phyloP scores from a whole-genome alignment of 805 yeast species.

The Kazachstania kunashirensis region DNA sequence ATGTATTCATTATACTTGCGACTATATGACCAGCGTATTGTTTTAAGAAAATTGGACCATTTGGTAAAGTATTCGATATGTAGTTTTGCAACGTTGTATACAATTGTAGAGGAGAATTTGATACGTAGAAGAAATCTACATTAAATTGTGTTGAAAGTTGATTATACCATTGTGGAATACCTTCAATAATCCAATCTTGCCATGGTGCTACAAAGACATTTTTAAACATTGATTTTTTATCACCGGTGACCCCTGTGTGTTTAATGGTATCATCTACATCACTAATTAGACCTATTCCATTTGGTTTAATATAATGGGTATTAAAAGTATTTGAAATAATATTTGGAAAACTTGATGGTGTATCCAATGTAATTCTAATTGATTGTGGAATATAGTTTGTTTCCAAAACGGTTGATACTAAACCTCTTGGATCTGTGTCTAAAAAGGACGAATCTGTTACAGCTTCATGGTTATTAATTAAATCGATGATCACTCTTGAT shows the following conservation, averaged over 20 bases:
- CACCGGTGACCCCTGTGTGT: conserved; percentile 81
- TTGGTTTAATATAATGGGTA: conserved; percentile 13
- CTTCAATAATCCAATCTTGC: conserved; percentile 60
- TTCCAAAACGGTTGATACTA: conserved; percentile 43
- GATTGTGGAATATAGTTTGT: conserved; percentile 48
- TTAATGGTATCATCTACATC: conserved; percentile 95
- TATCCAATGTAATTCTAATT: conserved; percentile 17
- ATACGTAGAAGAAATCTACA: conserved; percentile 79
- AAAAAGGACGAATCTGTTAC: background rate
- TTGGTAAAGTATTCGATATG: conserved; percentile 44
- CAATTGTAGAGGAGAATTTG: conserved; percentile 91
- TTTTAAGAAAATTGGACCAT: conserved; percentile 77
- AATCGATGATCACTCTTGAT: conserved; percentile 40
- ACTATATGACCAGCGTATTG: conserved; percentile 77
- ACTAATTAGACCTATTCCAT: conserved; percentile 66
- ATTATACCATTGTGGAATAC: conserved; percentile 64
- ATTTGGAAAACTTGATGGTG: conserved; percentile 12
- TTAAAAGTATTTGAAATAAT: conserved; percentile 11
- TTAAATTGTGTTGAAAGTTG: conserved; percentile 35
- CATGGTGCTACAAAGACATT: conserved; percentile 65
- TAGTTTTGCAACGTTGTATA: conserved; percentile 38
- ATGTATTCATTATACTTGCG: conserved; percentile 69
- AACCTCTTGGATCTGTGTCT: conserved; percentile 57
- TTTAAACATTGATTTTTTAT: conserved; percentile 70
- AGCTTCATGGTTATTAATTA: conserved; percentile 17